Percentiles rank a stretch among this genome's conserved stretches.
These are phyloP conservation scores for Hibiscus tridactylites DNA, from an alignment of 345 rosid genomes.

Conservation along the genomic window DNA sequence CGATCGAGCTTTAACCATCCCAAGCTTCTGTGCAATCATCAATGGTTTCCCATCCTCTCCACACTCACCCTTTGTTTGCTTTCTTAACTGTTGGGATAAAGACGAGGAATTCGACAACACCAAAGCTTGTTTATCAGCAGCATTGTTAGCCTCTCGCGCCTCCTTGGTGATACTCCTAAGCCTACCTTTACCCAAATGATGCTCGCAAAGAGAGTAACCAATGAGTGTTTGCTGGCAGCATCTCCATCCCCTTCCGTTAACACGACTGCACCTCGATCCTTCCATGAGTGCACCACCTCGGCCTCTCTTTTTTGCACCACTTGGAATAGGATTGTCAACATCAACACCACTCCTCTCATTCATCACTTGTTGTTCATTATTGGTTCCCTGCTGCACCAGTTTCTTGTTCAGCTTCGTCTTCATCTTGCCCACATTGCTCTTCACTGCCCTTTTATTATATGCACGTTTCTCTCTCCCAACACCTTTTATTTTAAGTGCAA, in stretches of 20 bases:
- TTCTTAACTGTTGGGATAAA: not conserved
- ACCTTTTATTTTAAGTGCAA: slow-evolving; percentile 23
- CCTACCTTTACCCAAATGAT: slow-evolving; percentile 93
- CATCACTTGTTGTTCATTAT: too few species aligned
- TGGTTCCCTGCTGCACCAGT: slow-evolving; percentile 3
- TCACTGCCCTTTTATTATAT: slow-evolving; percentile 6
- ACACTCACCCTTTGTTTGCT: not conserved
- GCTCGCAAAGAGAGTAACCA: slow-evolving; percentile 93
- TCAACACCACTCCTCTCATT: slow-evolving; percentile 12
- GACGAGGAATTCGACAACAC: slow-evolving; percentile 2
- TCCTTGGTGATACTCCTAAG: slow-evolving; percentile 53
- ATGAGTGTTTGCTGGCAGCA: slow-evolving; percentile 88
- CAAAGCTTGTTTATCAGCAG: not conserved
- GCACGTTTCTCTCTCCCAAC: slow-evolving; percentile 32
- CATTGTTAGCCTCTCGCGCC: not conserved
- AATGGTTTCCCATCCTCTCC: slow-evolving; percentile 19
- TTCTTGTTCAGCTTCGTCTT: slow-evolving; percentile 41
- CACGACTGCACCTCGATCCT: slow-evolving; percentile 92
- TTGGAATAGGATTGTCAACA: not conserved
- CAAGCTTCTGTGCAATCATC: slow-evolving; percentile 52
- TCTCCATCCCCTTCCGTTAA: slow-evolving; percentile 96
- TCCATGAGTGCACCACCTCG: slow-evolving; percentile 51
- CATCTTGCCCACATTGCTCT: slow-evolving; percentile 9
- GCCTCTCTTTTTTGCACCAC: slow-evolving; percentile 40
- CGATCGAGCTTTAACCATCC: slow-evolving; percentile 86